Conservation (phyloP, 2,329 filamentous ascomycete genomes). For the Xenoacremonium recifei region DNA sequence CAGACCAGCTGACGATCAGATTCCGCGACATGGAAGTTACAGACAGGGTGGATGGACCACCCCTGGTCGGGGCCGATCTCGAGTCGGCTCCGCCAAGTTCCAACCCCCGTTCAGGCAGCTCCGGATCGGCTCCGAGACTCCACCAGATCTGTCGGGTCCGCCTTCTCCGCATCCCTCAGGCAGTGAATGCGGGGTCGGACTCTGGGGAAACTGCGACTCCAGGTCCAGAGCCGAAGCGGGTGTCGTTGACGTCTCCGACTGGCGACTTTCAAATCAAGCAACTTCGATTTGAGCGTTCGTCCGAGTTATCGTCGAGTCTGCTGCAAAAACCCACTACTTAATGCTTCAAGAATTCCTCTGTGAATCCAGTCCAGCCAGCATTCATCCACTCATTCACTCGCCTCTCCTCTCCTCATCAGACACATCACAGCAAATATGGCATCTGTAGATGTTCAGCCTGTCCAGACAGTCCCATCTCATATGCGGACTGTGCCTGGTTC, state of each 20-base stretch:
- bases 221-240: no score
- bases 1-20: neutral
- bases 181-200: neutral
- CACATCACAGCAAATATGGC: no score
- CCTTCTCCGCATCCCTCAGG: neutral
- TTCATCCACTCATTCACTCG: neutral
- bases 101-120: no score
- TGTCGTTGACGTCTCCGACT: no score
- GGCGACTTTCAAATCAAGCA: no score
- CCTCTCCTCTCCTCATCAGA: neutral
- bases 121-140: no score
- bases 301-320: no score
- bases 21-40: neutral
- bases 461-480: conserved; percentile 18
- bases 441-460: neutral
- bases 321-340: no score
- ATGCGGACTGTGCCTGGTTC: conserved; percentile 46
- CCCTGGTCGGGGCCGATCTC: neutral
- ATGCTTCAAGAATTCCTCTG: no score
- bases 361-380: no score
- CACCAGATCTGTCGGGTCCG: neutral
- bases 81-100: neutral
- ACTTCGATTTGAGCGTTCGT: no score
- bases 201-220: neutral
- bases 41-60: neutral